Base-by-base conservation (phyloP, 140 eudicot species). In the Anethum foeniculum region DNA sequence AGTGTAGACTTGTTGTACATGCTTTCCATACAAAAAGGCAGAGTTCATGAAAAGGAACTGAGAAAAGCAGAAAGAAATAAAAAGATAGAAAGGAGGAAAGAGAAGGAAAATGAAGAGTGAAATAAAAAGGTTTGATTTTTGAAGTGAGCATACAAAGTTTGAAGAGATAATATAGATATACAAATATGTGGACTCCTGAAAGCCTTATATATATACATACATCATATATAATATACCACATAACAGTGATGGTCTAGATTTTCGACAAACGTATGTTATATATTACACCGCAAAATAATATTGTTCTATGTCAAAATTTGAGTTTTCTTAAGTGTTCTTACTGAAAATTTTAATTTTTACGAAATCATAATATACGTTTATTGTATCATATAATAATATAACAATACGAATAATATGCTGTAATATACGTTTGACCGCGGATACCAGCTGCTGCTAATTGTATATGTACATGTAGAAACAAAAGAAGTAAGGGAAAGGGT, bases 111-210 rank as follows among this genome's bases (percentile, higher is more conserved):
- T 13, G 68, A 80, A 77, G 65, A 67, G 19, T 14, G 25, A 14
- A 52, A 51, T 64, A 81, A 77, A 41, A 79, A 72, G 44, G 77
- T 68, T 30, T 38, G 48, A 7, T 7, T 34, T 71, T 71, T 71
- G 76, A 71, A 77, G 44, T 54, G 64, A 74, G 54, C n/a, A 77
- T 38, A 74, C 43, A 49, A 54, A 76, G 58, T 43, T 83, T 54
- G 82, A 85, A 32, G 43, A 81, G 91, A 88, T 81, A 85, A 88
- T 84, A 82, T 77, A 74, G 64, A 77, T 28, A 32, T 38, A 71
- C 30, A 71, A 48, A 76, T 77, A 83, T 84, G 89, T 88, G 92
- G 88, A 86, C 83, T 88, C 71, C n/a, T 88, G 67, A 81, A 88
- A 88, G 83, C 92, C 89, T 85, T 87, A 75, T 89, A 86, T 52